These are phyloP conservation scores for Diaporthe vexans DNA, from an alignment of 2,329 filamentous ascomycete species.

Conservation along the genomic window DNA sequence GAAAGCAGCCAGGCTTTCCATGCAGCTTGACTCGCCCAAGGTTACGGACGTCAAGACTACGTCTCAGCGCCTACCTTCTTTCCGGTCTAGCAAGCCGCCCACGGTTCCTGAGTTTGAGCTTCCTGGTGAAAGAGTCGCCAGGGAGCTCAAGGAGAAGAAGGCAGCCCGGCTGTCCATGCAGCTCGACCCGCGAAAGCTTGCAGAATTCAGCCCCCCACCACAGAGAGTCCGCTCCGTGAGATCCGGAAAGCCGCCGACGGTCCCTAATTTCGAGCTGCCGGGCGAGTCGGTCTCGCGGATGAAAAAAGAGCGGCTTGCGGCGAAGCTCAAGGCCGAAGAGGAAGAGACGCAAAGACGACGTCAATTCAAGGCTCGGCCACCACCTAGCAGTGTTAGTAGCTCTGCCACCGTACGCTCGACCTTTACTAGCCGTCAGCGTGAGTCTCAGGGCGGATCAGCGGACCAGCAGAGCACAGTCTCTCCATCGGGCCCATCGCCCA, in stretches of 20 bases:
- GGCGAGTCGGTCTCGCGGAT: slow-evolving; percentile 71
- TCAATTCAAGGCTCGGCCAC: slow-evolving; percentile 74
- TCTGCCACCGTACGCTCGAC: slow-evolving; percentile 67
- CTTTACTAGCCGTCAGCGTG: slow-evolving; percentile 59
- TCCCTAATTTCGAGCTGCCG: slow-evolving; percentile 72
- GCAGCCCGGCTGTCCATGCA: slow-evolving; percentile 65
- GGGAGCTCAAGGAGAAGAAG: slow-evolving; percentile 69
- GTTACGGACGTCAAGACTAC: slow-evolving; percentile 41
- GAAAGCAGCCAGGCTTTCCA: slow-evolving; percentile 67
- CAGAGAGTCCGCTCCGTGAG: slow-evolving; percentile 61
- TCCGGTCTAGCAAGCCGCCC: slow-evolving; percentile 57
- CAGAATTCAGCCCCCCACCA: slow-evolving; percentile 53
- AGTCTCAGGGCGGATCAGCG: slow-evolving; percentile 29
- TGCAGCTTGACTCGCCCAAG: slow-evolving; percentile 48
- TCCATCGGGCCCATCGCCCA: slow-evolving; percentile 37
- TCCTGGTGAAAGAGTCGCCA: slow-evolving; percentile 72
- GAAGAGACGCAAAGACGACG: slow-evolving; percentile 72
- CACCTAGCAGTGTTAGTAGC: slow-evolving; percentile 60
- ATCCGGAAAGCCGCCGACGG: slow-evolving; percentile 65
- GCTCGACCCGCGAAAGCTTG: slow-evolving; percentile 53
- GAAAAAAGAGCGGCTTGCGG: slow-evolving; percentile 69
- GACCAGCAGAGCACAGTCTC: slow-evolving; percentile 25
- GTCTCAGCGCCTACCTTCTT: slow-evolving; percentile 10
- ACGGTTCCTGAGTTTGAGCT: slow-evolving; percentile 73
- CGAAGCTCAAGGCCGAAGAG: slow-evolving; percentile 68